Evolutionary conservation across 176 grass and related monocot genomes (phyloP), one percentile per base, ranked within the genome.

Genomic region (Chloris gayana): DNA sequence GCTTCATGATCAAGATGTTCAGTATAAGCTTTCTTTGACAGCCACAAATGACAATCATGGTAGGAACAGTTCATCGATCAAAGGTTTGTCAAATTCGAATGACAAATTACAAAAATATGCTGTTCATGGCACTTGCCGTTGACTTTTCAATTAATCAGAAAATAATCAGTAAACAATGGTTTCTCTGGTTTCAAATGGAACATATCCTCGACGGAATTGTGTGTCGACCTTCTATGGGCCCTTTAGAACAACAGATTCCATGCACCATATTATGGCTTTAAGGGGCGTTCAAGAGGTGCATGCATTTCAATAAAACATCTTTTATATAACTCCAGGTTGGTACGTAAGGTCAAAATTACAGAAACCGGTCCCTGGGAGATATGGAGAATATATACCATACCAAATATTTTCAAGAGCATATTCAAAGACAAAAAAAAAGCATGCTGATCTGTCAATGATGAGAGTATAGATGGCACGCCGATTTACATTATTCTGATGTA

Each of bases 371-470:
- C 56, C 39, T 42, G 1, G 19, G 26, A 1, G 14, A 80, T 88
- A 69, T 69, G 14, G 35, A 65, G 82, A 85, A 89, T 89, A 89
- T 77, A 81, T 89, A 39, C 72, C 72, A 81, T 81, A 49, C 57
- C 71, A 39, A 49, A 44, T 69, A 64, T 66, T 68, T 31, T 66
- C 66, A 81, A 51, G 37, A 80, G 65, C 70, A 66, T 8, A 72
- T 85, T 76, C n/a, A 6, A 44, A 89, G 24, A 4, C n/a, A 59
- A 18, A 56, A 89, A 64, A 74, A 76, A 88, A 54, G 66, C 42
- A 42, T 0, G 6, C 18, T 15, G 66, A 50, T 59, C n/a, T 49
- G 65, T 47, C 65, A 65, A 8, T 34, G 62, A 85, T 30, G 24
- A 7, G 66, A 58, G 22, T 58, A 77, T 72, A 37, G 8, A 85